Evolutionary conservation across 1,284 basidiomycete genomes (phyloP), one percentile per base, ranked within the genome.

Genomic region (Anthracocystis walkeri): DNA sequence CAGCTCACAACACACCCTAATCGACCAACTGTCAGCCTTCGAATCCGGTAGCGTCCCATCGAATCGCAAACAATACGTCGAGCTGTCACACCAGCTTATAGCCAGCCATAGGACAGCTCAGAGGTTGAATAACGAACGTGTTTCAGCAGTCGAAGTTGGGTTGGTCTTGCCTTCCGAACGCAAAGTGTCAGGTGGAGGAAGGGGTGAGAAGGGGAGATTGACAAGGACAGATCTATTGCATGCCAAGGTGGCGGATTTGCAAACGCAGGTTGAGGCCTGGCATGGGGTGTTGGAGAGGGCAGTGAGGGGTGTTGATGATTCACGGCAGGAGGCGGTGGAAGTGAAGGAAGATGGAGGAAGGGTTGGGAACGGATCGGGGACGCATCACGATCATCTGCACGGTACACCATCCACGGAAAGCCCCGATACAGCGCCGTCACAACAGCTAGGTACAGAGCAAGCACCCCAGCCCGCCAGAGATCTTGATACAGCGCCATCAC

Each of bases 181-280:
- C 21, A 58, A 29, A 16, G 44, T 40, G 2, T 38, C 49, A 3
- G 41, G 8, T 21, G 21, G 42, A n/a, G 29, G 29, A 16, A 38
- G 16, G 4, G 48, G 35, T 8, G 27, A 8, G 4, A 46, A 21
- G 18, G 27, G 21, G 20, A 21, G 4, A n/a, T 46, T 38, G 31
- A 68, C 65, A n/a, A 56, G 71, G 25, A 62, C 62, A 25, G 71
- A 74, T 49, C 45, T 74, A 27, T 48, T 74, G 27, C 71, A 74
- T 53, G 49, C 58, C 2, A 74, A 74, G 45, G 71, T 74, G 23
- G 65, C 71, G 2, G 46, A 53, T 48, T 40, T 74, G 25, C 71
- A 74, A 49, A 62, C 58, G 14, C 45, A 53, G 45, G 62, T 61
- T n/a, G 71, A 74, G 44, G 58, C 53, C 0, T 74, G 71, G 71